A percentile compares a stretch with the other conserved stretches of the same genome.
phyloP scores from a whole-genome alignment of 257 asterid species.

The Mentha longifolia region DNA sequence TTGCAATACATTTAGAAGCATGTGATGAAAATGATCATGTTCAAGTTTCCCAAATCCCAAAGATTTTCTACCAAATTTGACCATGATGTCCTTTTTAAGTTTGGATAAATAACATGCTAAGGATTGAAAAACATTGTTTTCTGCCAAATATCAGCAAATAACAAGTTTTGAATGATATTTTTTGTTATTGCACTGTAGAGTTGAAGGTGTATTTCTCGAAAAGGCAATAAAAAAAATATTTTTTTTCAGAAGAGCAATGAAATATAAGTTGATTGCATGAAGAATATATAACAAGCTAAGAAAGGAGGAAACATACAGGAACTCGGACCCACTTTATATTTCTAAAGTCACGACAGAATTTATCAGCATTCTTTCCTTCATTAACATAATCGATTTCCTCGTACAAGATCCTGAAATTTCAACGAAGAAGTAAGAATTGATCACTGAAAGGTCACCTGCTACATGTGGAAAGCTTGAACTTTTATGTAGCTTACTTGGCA shows the following conservation, averaged over 20 bases:
- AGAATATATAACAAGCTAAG: constrained; percentile 21
- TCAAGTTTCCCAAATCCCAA: background rate
- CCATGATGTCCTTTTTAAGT: too few species aligned
- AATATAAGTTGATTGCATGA: background rate
- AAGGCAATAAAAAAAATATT: background rate
- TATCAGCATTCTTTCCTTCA: constrained; percentile 98
- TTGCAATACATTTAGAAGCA: constrained; percentile 9
- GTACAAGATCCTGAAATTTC: constrained; percentile 77
- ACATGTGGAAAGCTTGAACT: background rate
- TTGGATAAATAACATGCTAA: background rate
- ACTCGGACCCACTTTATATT: constrained; percentile 98
- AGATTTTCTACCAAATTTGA: background rate
- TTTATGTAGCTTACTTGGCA: constrained; percentile 68
- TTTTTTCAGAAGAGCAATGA: background rate
- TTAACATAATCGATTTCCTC: constrained; percentile 95
- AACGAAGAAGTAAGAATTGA: constrained; percentile 22
- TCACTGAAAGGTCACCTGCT: background rate
- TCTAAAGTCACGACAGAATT: constrained; percentile 92
- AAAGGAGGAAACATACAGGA: constrained; percentile 77
- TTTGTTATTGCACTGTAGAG: too few species aligned
- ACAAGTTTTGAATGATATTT: too few species aligned
- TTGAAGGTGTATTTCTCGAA: too few species aligned
- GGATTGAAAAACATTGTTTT: background rate
- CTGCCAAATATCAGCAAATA: background rate
- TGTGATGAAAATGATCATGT: constrained; percentile 4